These are phyloP conservation scores for Wickerhamiella dianesei DNA, from an alignment of 805 yeast genomes.

Conservation along the genomic window DNA sequence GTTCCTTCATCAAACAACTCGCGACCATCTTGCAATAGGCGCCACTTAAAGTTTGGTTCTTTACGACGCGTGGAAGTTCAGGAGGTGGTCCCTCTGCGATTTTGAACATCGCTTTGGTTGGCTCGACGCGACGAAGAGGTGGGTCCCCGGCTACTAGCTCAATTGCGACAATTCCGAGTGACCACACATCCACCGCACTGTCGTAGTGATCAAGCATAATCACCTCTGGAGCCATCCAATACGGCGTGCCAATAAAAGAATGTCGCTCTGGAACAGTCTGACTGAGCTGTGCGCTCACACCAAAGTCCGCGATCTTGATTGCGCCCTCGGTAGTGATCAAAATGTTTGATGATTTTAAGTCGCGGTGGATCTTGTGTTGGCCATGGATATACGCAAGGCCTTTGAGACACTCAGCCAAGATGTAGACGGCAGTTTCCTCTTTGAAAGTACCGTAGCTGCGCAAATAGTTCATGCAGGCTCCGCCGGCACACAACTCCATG, in stretches of 20 bases:
- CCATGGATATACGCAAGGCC: slow-evolving; percentile 70
- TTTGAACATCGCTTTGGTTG: slow-evolving; percentile 59
- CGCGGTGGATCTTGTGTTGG: slow-evolving; percentile 72
- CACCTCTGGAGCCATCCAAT: slow-evolving; percentile 99
- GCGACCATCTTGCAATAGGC: slow-evolving; percentile 41
- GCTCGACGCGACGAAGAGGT: slow-evolving; percentile 60
- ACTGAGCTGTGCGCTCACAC: slow-evolving; percentile 75
- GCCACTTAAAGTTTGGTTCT: slow-evolving; percentile 5
- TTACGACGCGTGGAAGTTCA: slow-evolving; percentile 19
- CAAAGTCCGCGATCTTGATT: slow-evolving; percentile 83
- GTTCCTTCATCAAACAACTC: slow-evolving; percentile 55
- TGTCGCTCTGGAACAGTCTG: slow-evolving; percentile 38
- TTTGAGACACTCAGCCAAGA: slow-evolving; percentile 46
- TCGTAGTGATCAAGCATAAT: slow-evolving; percentile 56
- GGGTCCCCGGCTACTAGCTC: slow-evolving; percentile 76
- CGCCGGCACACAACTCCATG: slow-evolving; percentile 95
- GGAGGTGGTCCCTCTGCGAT: slow-evolving; percentile 63
- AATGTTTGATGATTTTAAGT: slow-evolving; percentile 81
- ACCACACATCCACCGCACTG: slow-evolving; percentile 90
- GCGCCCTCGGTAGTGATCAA: slow-evolving; percentile 54
- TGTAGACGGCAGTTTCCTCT: slow-evolving; percentile 48
- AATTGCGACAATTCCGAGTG: slow-evolving; percentile 81
- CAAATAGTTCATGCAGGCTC: slow-evolving; percentile 64
- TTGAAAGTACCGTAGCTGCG: slow-evolving; percentile 38
- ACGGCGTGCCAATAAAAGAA: slow-evolving; percentile 91